Conservation (phyloP, 495 filamentous ascomycete genomes). For the Neurospora africana region DNA sequence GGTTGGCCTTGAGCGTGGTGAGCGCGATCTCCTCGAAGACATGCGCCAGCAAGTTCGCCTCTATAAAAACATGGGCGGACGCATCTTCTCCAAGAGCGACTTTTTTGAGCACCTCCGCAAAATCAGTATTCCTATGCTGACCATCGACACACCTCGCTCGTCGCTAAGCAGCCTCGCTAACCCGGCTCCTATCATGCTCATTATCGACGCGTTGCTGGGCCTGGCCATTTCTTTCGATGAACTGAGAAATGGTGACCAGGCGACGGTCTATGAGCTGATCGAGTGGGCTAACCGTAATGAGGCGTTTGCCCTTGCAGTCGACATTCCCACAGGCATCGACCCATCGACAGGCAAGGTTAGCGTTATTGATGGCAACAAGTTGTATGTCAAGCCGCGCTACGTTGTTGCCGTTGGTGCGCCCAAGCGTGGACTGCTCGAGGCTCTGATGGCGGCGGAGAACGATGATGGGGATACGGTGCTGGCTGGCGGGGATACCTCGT, state of each 20-base stretch:
- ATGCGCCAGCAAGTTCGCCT: slow-evolving; percentile 65
- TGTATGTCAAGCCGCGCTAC: slow-evolving; percentile 64
- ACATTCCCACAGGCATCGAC: slow-evolving; percentile 79
- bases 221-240: slow-evolving; percentile 78
- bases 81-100: slow-evolving; percentile 46
- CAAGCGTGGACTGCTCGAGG: slow-evolving; percentile 68
- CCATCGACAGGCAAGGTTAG: slow-evolving; percentile 56
- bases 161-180: slow-evolving; percentile 22
- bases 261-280: slow-evolving; percentile 70
- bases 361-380: slow-evolving; percentile 51
- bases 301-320: slow-evolving; percentile 67
- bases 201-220: slow-evolving; percentile 81
- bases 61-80: slow-evolving; percentile 66
- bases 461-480: slow-evolving; percentile 29
- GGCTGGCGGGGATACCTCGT: slow-evolving; percentile 14
- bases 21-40: slow-evolving; percentile 53
- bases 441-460: slow-evolving; percentile 50
- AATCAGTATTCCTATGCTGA: slow-evolving; percentile 26
- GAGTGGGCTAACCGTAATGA: slow-evolving; percentile 79
- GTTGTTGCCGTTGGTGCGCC: slow-evolving; percentile 78
- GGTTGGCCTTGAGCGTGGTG: slow-evolving; percentile 66
- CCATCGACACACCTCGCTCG: slow-evolving; percentile 26
- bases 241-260: slow-evolving; percentile 69
- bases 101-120: slow-evolving; percentile 40
- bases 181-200: slow-evolving; percentile 54